phyloP scores from a whole-genome alignment of 768 basidiomycete species.

The Hericium rajendrae region DNA sequence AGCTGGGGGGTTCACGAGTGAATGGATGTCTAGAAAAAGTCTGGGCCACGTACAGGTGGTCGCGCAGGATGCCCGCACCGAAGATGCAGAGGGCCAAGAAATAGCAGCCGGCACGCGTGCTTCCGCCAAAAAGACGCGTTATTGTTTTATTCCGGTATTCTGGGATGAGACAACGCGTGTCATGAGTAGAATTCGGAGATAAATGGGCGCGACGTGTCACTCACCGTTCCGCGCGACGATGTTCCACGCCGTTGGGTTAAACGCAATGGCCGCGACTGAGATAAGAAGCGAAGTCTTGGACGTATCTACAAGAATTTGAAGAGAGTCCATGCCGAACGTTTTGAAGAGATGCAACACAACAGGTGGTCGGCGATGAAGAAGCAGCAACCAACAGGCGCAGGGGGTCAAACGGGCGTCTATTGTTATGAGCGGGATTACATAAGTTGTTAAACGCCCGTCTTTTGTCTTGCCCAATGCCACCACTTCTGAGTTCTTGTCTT shows the following conservation, averaged over 20 bases:
- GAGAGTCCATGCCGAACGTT: constrained; percentile 17
- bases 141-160: constrained; percentile 83
- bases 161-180: constrained; percentile 18
- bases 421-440: too few species aligned
- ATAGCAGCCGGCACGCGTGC: constrained; percentile 71
- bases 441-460: too few species aligned
- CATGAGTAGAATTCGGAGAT: background rate
- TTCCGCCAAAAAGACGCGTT: constrained; percentile 74
- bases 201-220: constrained; percentile 15
- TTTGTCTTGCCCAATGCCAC: too few species aligned
- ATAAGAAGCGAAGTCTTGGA: constrained; percentile 57
- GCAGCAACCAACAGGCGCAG: background rate
- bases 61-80: constrained; percentile 74
- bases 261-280: constrained; percentile 61
- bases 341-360: background rate
- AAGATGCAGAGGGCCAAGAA: constrained; percentile 82
- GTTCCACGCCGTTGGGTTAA: constrained; percentile 97
- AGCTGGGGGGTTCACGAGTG: constrained; percentile 35
- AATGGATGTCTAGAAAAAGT: background rate
- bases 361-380: background rate
- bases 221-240: constrained; percentile 85
- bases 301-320: constrained; percentile 40
- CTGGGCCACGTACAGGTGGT: constrained; percentile 56
- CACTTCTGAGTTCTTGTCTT: too few species aligned
- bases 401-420: background rate